A percentile compares a stretch with the other conserved stretches of the same genome.
phyloP scores from a whole-genome alignment of 495 filamentous ascomycete genomes.

The Penicillium bialowiezense region DNA sequence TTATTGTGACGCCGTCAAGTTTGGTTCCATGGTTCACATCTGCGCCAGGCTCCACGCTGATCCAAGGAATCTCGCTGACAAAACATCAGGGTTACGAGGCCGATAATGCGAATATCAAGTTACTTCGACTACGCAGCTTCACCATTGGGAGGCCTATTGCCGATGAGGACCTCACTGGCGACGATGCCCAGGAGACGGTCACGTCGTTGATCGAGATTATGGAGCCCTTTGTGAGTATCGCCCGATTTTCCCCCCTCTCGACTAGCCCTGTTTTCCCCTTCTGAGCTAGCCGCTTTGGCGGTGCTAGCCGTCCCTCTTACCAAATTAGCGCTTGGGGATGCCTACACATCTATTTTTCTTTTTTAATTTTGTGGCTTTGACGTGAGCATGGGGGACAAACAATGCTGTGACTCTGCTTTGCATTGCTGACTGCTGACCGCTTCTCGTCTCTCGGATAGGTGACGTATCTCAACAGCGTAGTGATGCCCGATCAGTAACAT shows the following conservation, averaged over 20 bases:
- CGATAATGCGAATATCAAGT: slow-evolving; percentile 69
- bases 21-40: slow-evolving; percentile 45
- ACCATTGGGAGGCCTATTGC: slow-evolving; percentile 63
- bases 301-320: slow-evolving; percentile 17
- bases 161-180: slow-evolving; percentile 52
- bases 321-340: slow-evolving; percentile 12
- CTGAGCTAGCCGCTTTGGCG: slow-evolving; percentile 27
- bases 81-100: slow-evolving; percentile 63
- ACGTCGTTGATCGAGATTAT: slow-evolving; percentile 53
- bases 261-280: slow-evolving; percentile 25
- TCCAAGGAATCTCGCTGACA: slow-evolving; percentile 16
- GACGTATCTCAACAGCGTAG: slow-evolving; percentile 59
- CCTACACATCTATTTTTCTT: slow-evolving; percentile 3
- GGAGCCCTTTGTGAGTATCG: slow-evolving; percentile 59
- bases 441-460: slow-evolving; percentile 41
- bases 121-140: slow-evolving; percentile 74
- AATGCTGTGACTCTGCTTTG: background rate
- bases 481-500: slow-evolving; percentile 57
- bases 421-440: slow-evolving; percentile 26
- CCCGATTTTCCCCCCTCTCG: slow-evolving; percentile 26
- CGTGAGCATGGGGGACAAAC: background rate
- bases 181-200: slow-evolving; percentile 53
- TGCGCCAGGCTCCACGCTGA: slow-evolving; percentile 18
- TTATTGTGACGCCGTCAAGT: slow-evolving; percentile 29
- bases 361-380: slow-evolving; percentile 1